A percentile compares a stretch with the other conserved stretches of the same genome.
Evolutionary conservation across 805 yeast genomes (phyloP).

Genomic region (Hanseniaspora lachancei): DNA sequence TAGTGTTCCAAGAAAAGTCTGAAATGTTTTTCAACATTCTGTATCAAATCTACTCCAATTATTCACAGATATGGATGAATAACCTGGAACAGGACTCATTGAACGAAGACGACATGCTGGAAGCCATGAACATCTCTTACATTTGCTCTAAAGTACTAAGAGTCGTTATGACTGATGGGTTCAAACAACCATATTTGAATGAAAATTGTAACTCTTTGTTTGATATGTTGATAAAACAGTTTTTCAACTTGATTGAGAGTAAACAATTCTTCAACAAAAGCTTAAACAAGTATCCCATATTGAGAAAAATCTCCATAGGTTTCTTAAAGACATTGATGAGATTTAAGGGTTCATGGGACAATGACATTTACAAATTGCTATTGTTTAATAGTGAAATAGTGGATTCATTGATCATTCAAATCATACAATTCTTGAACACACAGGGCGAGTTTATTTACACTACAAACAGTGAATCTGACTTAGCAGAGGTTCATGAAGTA

Average conservation of each 20-base stretch:
- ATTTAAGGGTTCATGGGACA: constrained; percentile 12
- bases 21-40: constrained; percentile 50
- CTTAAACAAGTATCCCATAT: not conserved
- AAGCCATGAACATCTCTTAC: constrained; percentile 62
- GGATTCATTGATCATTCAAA: not conserved
- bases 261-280: not conserved
- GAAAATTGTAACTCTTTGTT: constrained; percentile 17
- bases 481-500: constrained; percentile 48
- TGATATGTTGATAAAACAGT: not conserved
- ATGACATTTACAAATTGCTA: constrained; percentile 8
- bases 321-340: constrained; percentile 5
- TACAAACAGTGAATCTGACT: constrained; percentile 18
- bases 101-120: constrained; percentile 27
- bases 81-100: constrained; percentile 23
- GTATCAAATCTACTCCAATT: constrained; percentile 43
- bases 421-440: not conserved
- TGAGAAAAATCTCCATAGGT: constrained; percentile 1
- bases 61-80: constrained; percentile 52
- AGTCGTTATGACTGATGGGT: constrained; percentile 64
- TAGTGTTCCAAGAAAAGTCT: constrained; percentile 60
- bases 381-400: constrained; percentile 2
- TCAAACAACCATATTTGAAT: constrained; percentile 53
- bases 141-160: constrained; percentile 61
- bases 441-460: constrained; percentile 1
- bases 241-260: not conserved